These are phyloP conservation scores for Boehmeria nivea DNA, from an alignment of 306 rosid genomes.

Conservation along the genomic window DNA sequence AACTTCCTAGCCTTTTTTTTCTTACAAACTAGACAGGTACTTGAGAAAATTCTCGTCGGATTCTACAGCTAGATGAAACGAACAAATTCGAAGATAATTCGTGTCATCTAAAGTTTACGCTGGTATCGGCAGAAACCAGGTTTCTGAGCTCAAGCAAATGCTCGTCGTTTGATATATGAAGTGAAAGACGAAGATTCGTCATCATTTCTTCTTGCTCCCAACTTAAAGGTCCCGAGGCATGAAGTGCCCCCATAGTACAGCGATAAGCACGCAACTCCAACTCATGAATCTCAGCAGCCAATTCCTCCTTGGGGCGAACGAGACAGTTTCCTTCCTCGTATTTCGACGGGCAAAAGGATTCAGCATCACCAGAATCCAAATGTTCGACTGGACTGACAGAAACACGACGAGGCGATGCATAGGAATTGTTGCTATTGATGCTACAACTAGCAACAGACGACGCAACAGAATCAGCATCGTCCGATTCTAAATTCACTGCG, in stretches of 20 bases:
- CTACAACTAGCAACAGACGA: constrained; percentile 96
- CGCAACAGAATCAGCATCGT: constrained; percentile 43
- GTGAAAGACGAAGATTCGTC: constrained; percentile 91
- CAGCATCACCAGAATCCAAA: constrained; percentile 54
- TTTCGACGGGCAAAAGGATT: constrained; percentile 46
- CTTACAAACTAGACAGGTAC: constrained; percentile 47
- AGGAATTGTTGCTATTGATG: constrained; percentile 38
- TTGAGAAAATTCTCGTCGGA: constrained; percentile 19
- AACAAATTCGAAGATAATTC: constrained; percentile 19
- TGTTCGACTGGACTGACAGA: constrained; percentile 51
- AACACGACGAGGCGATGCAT: constrained; percentile 37
- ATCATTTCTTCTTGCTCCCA: constrained; percentile 95
- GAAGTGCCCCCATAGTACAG: constrained; percentile 86
- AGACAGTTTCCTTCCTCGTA: constrained; percentile 40
- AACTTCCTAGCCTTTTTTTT: constrained; percentile 46
- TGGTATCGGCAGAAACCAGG: constrained; percentile 66
- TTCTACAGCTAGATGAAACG: constrained; percentile 39
- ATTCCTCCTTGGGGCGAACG: constrained; percentile 43
- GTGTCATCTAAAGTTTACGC: constrained; percentile 68
- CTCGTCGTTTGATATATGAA: constrained; percentile 92
- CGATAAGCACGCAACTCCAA: constrained; percentile 97
- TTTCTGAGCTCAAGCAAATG: constrained; percentile 83
- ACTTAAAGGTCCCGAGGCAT: constrained; percentile 94
- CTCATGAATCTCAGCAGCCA: constrained; percentile 78
- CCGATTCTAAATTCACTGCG: constrained; percentile 40